phyloP scores from a whole-genome alignment of 768 basidiomycete species.

The Lactifluus piperatus region DNA sequence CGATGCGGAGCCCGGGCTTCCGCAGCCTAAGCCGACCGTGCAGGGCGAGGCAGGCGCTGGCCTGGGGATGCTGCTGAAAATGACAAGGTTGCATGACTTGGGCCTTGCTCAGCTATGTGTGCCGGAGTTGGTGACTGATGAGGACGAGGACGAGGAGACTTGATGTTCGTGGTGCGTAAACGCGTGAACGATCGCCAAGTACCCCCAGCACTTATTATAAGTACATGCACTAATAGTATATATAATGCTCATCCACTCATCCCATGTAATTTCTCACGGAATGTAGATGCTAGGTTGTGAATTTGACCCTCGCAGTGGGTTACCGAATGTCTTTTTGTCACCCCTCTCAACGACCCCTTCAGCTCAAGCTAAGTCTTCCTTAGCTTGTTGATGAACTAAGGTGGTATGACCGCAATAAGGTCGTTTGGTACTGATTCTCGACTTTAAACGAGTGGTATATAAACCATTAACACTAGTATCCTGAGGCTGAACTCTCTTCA shows the following conservation, averaged over 20 bases:
- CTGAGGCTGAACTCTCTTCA: background rate
- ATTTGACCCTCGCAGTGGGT: slow-evolving; percentile 28
- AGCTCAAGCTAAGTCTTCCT: background rate
- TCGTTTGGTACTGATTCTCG: background rate
- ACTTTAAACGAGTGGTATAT: background rate
- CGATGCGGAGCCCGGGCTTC: slow-evolving; percentile 18
- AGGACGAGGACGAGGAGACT: background rate
- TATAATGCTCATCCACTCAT: background rate
- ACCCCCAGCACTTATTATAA: background rate
- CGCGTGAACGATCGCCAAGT: background rate
- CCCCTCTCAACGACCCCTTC: background rate
- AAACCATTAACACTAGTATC: background rate
- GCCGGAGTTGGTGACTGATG: slow-evolving; percentile 24
- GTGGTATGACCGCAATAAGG: too few relatives aligned
- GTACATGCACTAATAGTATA: background rate
- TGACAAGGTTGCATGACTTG: slow-evolving; percentile 68
- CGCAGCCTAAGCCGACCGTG: slow-evolving; percentile 25
- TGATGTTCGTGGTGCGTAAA: too few relatives aligned
- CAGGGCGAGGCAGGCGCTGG: slow-evolving; percentile 28
- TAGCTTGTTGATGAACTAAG: too few relatives aligned
- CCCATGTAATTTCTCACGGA: background rate
- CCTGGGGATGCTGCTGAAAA: slow-evolving; percentile 59
- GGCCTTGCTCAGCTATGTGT: slow-evolving; percentile 55
- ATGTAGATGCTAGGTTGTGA: background rate
- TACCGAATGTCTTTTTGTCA: slow-evolving; percentile 21